Conservation (phyloP, 1,284 basidiomycete species). For the Ceratobasidium sp. region DNA sequence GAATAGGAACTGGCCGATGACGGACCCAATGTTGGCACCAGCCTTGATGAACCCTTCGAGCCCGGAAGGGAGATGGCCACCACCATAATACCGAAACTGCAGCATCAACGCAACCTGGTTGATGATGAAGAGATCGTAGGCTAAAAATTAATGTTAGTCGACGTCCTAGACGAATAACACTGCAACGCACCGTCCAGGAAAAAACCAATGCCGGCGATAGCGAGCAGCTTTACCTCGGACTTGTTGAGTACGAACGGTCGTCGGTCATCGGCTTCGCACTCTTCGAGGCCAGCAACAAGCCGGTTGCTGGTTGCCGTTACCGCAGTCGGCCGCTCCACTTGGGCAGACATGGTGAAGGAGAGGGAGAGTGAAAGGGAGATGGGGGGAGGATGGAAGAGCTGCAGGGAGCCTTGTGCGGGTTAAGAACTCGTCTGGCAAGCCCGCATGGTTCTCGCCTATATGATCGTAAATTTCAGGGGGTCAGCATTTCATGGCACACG, state of each 20-base stretch:
- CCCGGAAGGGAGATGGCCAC: conserved; percentile 66
- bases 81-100: conserved; percentile 73
- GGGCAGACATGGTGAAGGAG: conserved; percentile 10
- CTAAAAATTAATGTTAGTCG: conserved; percentile 56
- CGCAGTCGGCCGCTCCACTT: conserved; percentile 12
- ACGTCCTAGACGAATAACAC: conserved; percentile 11
- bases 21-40: conserved; percentile 52
- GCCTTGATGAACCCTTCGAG: conserved; percentile 65
- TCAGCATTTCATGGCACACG: conserved; percentile 42
- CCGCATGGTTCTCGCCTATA: conserved; percentile 21
- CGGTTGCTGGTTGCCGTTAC: conserved; percentile 20
- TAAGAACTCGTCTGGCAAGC: background rate
- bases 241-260: conserved; percentile 65
- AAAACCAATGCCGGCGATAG: conserved; percentile 76
- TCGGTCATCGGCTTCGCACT: conserved; percentile 56
- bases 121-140: conserved; percentile 84
- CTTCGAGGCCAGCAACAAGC: conserved; percentile 49
- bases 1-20: conserved; percentile 81
- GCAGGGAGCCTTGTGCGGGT: background rate
- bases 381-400: conserved; percentile 9
- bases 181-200: conserved; percentile 73
- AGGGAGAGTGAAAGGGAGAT: background rate
- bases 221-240: conserved; percentile 70
- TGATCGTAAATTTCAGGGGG: conserved; percentile 22
- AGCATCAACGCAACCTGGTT: conserved; percentile 84